Base-by-base conservation (phyloP, 1,139 yeast genomes). In the Yamadazyma songkhlaensis region DNA sequence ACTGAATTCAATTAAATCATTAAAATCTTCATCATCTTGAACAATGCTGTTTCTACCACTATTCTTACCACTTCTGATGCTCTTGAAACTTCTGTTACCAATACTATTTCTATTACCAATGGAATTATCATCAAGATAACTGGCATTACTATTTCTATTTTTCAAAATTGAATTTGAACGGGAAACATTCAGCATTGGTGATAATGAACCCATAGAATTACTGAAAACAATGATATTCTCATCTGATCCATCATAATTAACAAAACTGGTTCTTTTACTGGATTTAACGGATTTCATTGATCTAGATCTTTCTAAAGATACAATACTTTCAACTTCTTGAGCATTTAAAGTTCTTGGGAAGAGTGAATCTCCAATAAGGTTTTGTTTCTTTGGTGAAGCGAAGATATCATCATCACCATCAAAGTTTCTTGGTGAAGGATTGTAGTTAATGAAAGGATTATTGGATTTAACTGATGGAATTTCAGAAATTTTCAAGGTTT, bases 321-420 rank as follows among this genome's bases (percentile, higher is more conserved):
- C 82, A 43, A 84, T 84, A 35, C 85, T 79, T 48, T 82, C 87
- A 11, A 84, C 86, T 54, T 84, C 95, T 39, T 74, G 79, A 0
- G 76, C 67, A 44, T 73, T 81, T 32, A 84, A 64, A 3, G 79
- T 74, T 51, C 81, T 84, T 0, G 94, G 95, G 55, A 84, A 84
- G 29, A 84, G 60, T 0, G 81, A 77, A 41, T 83, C 90, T 9
- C 92, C 90, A 20, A 64, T 48, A 31, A 71, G 47, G 14, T 48
- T 49, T 10, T 35, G 29, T 14, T 61, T 60, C 30, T 58, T 55
- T 4, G 72, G 72, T 6, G 67, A 60, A 2, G 68, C 72, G 46
- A 64, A 64, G 1, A 44, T 44, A 31, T 46, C 45, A 14, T 44
- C 34, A 6, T 42, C 48, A 24, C 39, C 25, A 4, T 32, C 36